A percentile compares a stretch with the other conserved stretches of the same genome.
These are phyloP conservation scores for Ilyonectria destructans DNA, from an alignment of 2,329 filamentous ascomycete genomes.

Conservation along the genomic window DNA sequence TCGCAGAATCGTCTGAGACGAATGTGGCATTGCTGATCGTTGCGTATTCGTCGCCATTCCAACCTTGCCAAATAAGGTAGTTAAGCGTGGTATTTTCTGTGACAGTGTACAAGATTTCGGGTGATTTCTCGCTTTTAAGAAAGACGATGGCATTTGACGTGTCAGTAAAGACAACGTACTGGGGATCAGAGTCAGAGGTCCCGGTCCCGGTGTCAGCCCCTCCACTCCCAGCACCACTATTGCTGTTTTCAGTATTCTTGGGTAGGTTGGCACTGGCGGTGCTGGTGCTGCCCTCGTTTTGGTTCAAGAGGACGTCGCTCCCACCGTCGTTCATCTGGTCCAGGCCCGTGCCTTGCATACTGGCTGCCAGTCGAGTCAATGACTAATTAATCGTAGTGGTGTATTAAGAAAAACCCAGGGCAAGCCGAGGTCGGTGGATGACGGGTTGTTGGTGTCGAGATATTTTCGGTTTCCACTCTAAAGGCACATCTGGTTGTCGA, in stretches of 20 bases:
- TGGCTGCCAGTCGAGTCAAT: conserved; percentile 1
- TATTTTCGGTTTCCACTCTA: not conserved
- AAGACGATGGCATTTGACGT: not conserved
- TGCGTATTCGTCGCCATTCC: not conserved
- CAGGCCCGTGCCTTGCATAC: not conserved
- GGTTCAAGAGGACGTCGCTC: not conserved
- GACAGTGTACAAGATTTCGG: not conserved
- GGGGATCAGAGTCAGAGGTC: no score
- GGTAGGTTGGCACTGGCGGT: no score
- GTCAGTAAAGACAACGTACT: no score
- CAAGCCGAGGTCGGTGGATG: not conserved
- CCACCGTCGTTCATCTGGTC: not conserved
- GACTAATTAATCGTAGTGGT: not conserved
- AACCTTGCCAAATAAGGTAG: not conserved
- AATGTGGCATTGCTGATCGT: not conserved
- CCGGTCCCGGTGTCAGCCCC: no score
- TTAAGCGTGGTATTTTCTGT: not conserved
- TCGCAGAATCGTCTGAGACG: no score
- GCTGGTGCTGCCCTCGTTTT: not conserved
- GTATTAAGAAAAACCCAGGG: not conserved
- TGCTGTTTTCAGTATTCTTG: no score
- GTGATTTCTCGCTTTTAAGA: not conserved
- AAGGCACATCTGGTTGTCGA: not conserved
- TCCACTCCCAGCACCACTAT: no score
- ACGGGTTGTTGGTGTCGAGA: not conserved